Evolutionary conservation across 1,139 yeast species (phyloP).

Genomic region (Yamadazyma conglobata): DNA sequence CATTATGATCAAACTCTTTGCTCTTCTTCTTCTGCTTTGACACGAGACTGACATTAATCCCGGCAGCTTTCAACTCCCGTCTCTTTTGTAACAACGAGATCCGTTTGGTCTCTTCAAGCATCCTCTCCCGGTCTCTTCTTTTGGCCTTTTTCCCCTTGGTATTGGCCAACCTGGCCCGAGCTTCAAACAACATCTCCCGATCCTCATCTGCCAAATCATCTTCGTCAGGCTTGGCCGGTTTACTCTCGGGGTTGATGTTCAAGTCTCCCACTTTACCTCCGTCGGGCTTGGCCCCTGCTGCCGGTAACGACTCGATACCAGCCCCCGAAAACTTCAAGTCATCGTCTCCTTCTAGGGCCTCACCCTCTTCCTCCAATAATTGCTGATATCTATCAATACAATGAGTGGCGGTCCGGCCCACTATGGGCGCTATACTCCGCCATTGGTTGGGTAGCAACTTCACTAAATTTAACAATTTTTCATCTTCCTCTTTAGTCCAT

Average conservation of each 20-base stretch:
- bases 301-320: conserved; percentile 51
- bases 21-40: conserved; percentile 47
- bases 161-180: conserved; percentile 85
- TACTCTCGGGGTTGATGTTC: conserved; percentile 73
- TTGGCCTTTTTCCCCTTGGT: conserved; percentile 96
- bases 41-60: conserved; percentile 57
- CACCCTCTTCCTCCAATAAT: conserved; percentile 55
- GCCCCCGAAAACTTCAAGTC: conserved; percentile 48
- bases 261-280: conserved; percentile 49
- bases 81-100: conserved; percentile 77
- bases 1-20: conserved; percentile 75
- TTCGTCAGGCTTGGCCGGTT: conserved; percentile 79
- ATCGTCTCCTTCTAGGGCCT: conserved; percentile 19
- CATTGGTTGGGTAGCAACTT: conserved; percentile 86
- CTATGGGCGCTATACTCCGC: conserved; percentile 78
- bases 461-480: conserved; percentile 61
- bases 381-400: conserved; percentile 86
- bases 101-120: conserved; percentile 68
- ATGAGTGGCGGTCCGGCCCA: conserved; percentile 84
- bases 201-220: conserved; percentile 85
- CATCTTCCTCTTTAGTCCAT: conserved; percentile 82
- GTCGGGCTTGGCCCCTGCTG: too few relatives aligned
- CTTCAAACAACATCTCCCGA: conserved; percentile 88
- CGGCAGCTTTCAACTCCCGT: conserved; percentile 83
- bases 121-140: conserved; percentile 80